Evolutionary conservation across 768 basidiomycete genomes (phyloP), one percentile per base, ranked within the genome.

Genomic region (Cystobasidium ongulense): DNA sequence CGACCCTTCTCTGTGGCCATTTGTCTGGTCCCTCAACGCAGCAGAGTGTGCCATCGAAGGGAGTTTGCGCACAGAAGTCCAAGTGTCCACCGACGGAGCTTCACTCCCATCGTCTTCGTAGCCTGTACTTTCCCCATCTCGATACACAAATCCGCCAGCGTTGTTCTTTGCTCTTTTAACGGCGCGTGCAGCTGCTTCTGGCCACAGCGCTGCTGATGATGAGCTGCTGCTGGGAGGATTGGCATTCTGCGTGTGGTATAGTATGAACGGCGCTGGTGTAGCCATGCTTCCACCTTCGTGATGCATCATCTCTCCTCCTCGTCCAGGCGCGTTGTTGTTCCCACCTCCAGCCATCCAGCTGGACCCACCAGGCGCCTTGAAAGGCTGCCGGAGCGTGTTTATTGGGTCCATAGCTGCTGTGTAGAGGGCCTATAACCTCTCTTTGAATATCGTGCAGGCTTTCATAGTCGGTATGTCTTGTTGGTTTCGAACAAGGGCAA

Each of bases 91-190:
- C 46, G 46, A 50, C 13, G 63, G 50, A 8, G 23, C 43, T 36
- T 71, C 68, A 52, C 68, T 71, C 4, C 68, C 68, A 71, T 71
- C 68, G 38, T 71, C 68, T 29, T 71, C 68, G 53, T 38, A 71
- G 15, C 68, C 68, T n/a, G 68, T 71, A 27, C 50, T 71, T 27
- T 71, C 68, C 7, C 54, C 68, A 29, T 71, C 68, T 52, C 68
- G 35, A 35, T 57, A 71, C 5, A 41, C 35, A 8, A 38, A 15
- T 29, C 53, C 66, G 21, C 66, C 66, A 52, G 38, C 46, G 39
- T 46, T 64, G 36, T 33, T 53, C 39, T 52, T 64, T 27, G 36
- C 38, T 46, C 63, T 64, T 36, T 64, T 64, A 3, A 46, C 63
- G 25, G 66, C 36, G 27, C 38, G 31, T 64, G 43, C 63, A 17